Evolutionary conservation across 129 eudicot species (phyloP).

Genomic region (Rutidosis leptorrhynchoides): DNA sequence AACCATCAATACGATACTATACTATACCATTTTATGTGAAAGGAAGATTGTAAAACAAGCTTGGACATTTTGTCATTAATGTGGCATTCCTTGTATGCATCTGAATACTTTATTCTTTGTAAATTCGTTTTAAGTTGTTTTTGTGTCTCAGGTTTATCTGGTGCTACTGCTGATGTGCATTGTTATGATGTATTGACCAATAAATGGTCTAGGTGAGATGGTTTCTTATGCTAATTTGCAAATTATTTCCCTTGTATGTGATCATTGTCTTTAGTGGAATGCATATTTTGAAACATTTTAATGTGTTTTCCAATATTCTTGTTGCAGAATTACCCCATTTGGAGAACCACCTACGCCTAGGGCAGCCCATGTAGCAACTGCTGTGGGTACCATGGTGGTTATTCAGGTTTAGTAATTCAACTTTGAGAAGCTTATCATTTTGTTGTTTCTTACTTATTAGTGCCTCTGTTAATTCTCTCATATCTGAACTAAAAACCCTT

Average conservation of each 20-base stretch:
- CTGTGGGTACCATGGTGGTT: slow-evolving; percentile 99
- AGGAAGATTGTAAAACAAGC: slow-evolving; percentile 12
- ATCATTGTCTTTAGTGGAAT: slow-evolving; percentile 8
- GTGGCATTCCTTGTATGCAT: slow-evolving; percentile 3
- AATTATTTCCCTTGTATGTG: not conserved
- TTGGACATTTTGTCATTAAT: slow-evolving; percentile 1
- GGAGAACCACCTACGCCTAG: slow-evolving; percentile 99
- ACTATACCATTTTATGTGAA: not conserved
- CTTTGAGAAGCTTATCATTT: slow-evolving; percentile 4
- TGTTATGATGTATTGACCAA: slow-evolving; percentile 84
- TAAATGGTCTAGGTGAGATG: slow-evolving; percentile 88
- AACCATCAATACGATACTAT: not conserved
- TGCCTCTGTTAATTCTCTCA: not conserved
- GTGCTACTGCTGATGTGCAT: slow-evolving; percentile 98
- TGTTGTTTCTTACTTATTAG: not conserved
- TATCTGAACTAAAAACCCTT: not conserved
- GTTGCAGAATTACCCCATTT: slow-evolving; percentile 75
- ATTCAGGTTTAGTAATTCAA: slow-evolving; percentile 62
- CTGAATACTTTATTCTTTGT: slow-evolving; percentile 15
- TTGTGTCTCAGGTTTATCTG: slow-evolving; percentile 76
- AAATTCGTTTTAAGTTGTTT: slow-evolving; percentile 13
- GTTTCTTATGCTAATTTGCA: slow-evolving; percentile 2
- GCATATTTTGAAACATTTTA: slow-evolving; percentile 1
- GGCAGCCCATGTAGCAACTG: slow-evolving; percentile 99
- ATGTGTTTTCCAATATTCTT: slow-evolving; percentile 10